Evolutionary conservation across 345 rosid genomes (phyloP).

Genomic region (Punica granatum): DNA sequence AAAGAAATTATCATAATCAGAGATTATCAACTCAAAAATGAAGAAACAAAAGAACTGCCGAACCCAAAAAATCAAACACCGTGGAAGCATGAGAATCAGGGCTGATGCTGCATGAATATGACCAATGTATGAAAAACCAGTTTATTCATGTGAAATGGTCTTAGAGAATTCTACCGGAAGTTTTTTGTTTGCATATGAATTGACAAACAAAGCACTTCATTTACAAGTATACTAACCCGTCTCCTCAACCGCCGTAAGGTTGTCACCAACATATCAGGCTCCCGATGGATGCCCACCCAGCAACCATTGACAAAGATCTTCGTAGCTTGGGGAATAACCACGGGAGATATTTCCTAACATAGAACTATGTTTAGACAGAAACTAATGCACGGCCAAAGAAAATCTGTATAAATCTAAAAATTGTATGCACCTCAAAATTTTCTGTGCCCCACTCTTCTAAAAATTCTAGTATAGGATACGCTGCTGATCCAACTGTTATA

Average conservation of each 20-base stretch:
- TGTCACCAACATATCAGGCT: slow-evolving; percentile 98
- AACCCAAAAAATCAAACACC: not conserved
- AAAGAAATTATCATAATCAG: not conserved
- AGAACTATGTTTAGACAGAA: slow-evolving; percentile 3
- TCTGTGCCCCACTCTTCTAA: slow-evolving; percentile 99
- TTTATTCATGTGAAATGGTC: not conserved
- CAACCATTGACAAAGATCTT: slow-evolving; percentile 95
- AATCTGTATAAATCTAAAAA: not conserved
- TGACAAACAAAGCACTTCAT: not conserved
- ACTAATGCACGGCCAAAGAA: not conserved
- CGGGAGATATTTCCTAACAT: slow-evolving; percentile 88
- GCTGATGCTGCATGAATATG: not conserved
- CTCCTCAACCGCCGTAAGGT: slow-evolving; percentile 87
- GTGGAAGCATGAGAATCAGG: not conserved
- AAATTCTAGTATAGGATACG: slow-evolving; percentile 85
- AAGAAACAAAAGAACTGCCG: not conserved
- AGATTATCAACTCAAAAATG: not conserved
- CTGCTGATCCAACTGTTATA: slow-evolving; percentile 93
- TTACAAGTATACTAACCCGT: slow-evolving; percentile 40
- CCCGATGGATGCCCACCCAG: slow-evolving; percentile 98
- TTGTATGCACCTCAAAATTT: slow-evolving; percentile 73
- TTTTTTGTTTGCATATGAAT: not conserved
- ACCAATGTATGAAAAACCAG: not conserved
- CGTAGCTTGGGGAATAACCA: slow-evolving; percentile 90
- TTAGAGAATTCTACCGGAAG: not conserved